A percentile compares a stretch with the other conserved stretches of the same genome.
Conservation (phyloP, 495 filamentous ascomycete species). For the Bathelium albidoporum region DNA sequence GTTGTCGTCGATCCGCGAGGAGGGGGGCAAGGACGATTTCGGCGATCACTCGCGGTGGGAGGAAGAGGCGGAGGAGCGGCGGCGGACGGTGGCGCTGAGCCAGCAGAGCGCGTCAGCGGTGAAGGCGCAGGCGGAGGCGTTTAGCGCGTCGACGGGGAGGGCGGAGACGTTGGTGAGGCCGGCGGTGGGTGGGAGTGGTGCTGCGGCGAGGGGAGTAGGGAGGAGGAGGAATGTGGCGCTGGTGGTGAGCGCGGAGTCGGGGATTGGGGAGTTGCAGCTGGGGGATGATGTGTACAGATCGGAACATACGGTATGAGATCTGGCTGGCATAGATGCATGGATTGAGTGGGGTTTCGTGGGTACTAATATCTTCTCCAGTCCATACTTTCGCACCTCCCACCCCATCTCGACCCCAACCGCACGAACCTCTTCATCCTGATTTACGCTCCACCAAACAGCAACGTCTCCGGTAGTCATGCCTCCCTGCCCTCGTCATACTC, state of each 20-base stretch:
- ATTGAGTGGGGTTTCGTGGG: too few relatives aligned
- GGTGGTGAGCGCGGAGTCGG: slow-evolving; percentile 68
- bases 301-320: slow-evolving; percentile 65
- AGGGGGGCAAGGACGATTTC: slow-evolving; percentile 19
- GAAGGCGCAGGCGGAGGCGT: slow-evolving; percentile 19
- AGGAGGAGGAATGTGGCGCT: slow-evolving; percentile 64
- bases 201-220: slow-evolving; percentile 30
- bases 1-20: slow-evolving; percentile 1
- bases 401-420: slow-evolving; percentile 54
- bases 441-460: slow-evolving; percentile 51
- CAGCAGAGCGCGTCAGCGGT: slow-evolving; percentile 16
- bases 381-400: slow-evolving; percentile 77
- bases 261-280: slow-evolving; percentile 35
- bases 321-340: slow-evolving; percentile 24
- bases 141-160: slow-evolving; percentile 14
- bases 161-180: not conserved
- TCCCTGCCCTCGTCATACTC: slow-evolving; percentile 82
- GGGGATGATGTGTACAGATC: slow-evolving; percentile 46
- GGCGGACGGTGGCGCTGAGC: slow-evolving; percentile 19
- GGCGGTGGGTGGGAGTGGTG: not conserved
- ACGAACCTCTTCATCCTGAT: slow-evolving; percentile 77
- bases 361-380: slow-evolving; percentile 44
- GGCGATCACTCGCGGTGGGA: slow-evolving; percentile 62
- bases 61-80: slow-evolving; percentile 56
- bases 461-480: slow-evolving; percentile 33